A percentile compares a stretch with the other conserved stretches of the same genome.
Evolutionary conservation across 257 asterid genomes (phyloP).

Genomic region (Thymus mandschuricus): DNA sequence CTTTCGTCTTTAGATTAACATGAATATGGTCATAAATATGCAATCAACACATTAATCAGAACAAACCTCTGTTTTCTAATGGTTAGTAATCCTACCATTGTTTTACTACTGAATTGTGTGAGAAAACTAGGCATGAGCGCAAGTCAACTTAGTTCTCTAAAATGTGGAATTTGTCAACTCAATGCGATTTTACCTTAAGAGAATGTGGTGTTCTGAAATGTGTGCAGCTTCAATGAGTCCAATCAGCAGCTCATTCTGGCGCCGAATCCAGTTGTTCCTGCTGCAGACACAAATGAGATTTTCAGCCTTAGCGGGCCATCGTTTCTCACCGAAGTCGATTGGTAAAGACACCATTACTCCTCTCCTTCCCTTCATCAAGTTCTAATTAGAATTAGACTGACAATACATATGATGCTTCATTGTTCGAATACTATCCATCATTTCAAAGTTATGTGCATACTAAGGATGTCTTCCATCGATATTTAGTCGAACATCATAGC

Average conservation of each 20-base stretch:
- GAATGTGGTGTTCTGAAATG: neutral
- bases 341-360: constrained; percentile 14
- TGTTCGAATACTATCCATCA: no score
- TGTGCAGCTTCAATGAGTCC: neutral
- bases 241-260: neutral
- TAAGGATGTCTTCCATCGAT: no score
- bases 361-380: no score
- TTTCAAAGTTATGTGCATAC: no score
- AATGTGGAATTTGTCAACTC: no score
- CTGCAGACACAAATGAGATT: constrained; percentile 49
- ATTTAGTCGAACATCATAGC: no score
- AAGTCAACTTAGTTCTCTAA: neutral
- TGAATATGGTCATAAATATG: neutral
- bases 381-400: no score
- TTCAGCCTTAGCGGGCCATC: constrained; percentile 60
- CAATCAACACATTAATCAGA: neutral
- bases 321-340: constrained; percentile 54
- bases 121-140: neutral
- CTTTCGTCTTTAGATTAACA: neutral
- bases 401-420: no score
- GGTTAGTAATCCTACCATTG: neutral
- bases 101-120: neutral
- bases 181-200: no score
- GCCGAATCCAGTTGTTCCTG: constrained; percentile 29
- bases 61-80: neutral